Evolutionary conservation across 2,329 filamentous ascomycete species (phyloP).

Genomic region (Cytospora schulzeri): DNA sequence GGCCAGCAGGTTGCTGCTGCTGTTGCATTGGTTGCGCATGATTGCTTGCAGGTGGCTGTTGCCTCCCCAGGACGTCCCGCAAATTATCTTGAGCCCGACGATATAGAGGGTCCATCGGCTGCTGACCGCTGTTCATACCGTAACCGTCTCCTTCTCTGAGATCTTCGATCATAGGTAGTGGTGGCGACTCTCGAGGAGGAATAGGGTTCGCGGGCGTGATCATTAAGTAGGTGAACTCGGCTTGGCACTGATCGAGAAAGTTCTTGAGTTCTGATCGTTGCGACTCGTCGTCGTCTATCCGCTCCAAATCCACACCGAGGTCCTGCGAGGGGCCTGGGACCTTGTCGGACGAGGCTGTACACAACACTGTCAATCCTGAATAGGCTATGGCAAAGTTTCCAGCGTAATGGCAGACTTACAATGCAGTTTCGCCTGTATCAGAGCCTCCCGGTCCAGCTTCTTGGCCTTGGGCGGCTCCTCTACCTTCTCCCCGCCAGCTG

Average conservation of each 20-base stretch:
- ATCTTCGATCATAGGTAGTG: constrained; percentile 60
- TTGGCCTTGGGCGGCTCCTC: constrained; percentile 45
- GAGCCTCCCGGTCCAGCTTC: constrained; percentile 51
- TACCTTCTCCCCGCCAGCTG: constrained; percentile 41
- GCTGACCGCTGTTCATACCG: constrained; percentile 47
- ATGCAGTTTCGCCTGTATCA: constrained; percentile 59
- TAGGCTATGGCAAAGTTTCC: not conserved
- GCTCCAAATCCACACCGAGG: constrained; percentile 49
- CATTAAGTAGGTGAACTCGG: constrained; percentile 70
- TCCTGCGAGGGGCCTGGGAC: constrained; percentile 42
- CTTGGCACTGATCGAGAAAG: constrained; percentile 66
- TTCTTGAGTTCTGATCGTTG: constrained; percentile 57
- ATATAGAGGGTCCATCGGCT: constrained; percentile 37
- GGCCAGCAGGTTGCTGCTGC: constrained; percentile 30
- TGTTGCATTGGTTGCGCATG: constrained; percentile 48
- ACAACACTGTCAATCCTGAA: constrained; percentile 23
- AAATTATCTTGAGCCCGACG: constrained; percentile 20
- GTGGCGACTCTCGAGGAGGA: constrained; percentile 65
- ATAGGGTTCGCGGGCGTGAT: constrained; percentile 66
- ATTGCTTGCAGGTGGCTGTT: constrained; percentile 52
- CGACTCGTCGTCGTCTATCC: constrained; percentile 51
- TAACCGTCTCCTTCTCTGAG: constrained; percentile 57
- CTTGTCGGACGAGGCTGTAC: constrained; percentile 46
- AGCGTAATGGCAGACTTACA: constrained; percentile 44
- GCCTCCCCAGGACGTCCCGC: constrained; percentile 29